These are phyloP conservation scores for Chrysoporthe puriensis DNA, from an alignment of 2,329 filamentous ascomycete genomes.

Conservation along the genomic window DNA sequence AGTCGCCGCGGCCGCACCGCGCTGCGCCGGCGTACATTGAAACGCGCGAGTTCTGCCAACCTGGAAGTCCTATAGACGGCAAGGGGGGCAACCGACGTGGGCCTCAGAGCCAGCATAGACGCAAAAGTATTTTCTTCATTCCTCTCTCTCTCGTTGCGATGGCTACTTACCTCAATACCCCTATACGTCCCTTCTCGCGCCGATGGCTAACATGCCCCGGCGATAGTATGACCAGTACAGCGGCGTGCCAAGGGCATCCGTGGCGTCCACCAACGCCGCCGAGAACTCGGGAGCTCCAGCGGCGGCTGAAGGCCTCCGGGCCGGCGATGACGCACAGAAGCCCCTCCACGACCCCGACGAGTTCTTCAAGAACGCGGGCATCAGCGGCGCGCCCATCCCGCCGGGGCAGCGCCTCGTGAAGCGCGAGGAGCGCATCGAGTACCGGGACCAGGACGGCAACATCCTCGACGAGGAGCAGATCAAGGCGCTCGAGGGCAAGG, in stretches of 20 bases:
- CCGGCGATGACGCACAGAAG: slow-evolving; percentile 28
- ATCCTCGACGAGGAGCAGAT: slow-evolving; percentile 84
- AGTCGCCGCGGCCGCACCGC: slow-evolving; percentile 3
- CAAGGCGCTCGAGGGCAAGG: slow-evolving; percentile 82
- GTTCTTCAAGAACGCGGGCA: slow-evolving; percentile 34
- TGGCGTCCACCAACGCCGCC: slow-evolving; percentile 20
- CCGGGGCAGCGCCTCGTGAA: slow-evolving; percentile 53
- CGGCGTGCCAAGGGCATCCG: slow-evolving; percentile 22
- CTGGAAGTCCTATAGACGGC: slow-evolving; percentile 22
- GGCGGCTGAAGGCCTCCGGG: slow-evolving; percentile 16
- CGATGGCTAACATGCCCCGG: background rate
- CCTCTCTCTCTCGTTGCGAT: background rate
- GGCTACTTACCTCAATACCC: background rate
- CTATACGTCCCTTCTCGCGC: background rate
- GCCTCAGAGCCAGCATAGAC: background rate
- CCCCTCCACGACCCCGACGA: slow-evolving; percentile 31
- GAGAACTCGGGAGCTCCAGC: slow-evolving; percentile 31
- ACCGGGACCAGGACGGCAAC: slow-evolving; percentile 93
- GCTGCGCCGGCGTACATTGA: background rate
- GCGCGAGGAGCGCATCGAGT: slow-evolving; percentile 85
- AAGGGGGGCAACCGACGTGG: slow-evolving; percentile 17
- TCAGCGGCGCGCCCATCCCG: slow-evolving; percentile 56
- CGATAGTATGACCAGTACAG: slow-evolving; percentile 54
- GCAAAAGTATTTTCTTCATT: slow-evolving; percentile 11
- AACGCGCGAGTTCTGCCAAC: background rate